phyloP scores from a whole-genome alignment of 768 basidiomycete species.

The Auriscalpium vulgare region DNA sequence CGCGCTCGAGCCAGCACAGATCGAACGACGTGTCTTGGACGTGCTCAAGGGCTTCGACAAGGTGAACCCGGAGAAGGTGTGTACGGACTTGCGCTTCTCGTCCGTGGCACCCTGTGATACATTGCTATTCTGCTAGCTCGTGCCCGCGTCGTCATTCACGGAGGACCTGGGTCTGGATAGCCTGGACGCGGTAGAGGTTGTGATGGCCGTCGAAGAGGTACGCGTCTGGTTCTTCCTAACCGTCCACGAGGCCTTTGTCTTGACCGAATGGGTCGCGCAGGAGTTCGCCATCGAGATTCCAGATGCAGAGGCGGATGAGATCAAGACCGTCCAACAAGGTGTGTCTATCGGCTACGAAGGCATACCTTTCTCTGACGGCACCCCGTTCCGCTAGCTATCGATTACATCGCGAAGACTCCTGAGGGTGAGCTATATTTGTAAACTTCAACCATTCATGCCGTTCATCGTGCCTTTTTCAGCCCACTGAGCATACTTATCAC shows the following conservation, averaged over 20 bases:
- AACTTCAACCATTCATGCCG: not conserved
- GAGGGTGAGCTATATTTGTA: conserved; percentile 44
- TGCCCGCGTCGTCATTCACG: conserved; percentile 55
- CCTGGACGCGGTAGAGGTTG: conserved; percentile 93
- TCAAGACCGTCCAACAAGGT: conserved; percentile 75
- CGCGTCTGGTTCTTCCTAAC: not conserved
- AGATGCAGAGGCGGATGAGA: conserved; percentile 92
- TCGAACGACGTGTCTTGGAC: conserved; percentile 70
- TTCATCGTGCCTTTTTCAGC: not conserved
- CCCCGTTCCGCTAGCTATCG: conserved; percentile 56
- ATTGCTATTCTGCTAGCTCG: conserved; percentile 41
- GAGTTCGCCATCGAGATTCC: conserved; percentile 98
- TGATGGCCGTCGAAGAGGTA: conserved; percentile 98
- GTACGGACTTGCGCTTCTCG: conserved; percentile 3
- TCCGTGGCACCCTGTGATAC: not conserved
- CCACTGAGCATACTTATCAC: not conserved
- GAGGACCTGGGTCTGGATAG: conserved; percentile 90
- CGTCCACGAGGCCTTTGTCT: not conserved
- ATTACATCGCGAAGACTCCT: conserved; percentile 90
- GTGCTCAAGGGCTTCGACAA: conserved; percentile 88
- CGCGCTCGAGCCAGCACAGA: conserved; percentile 56
- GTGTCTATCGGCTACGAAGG: conserved; percentile 1
- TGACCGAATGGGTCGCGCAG: conserved; percentile 31
- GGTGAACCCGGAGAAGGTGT: conserved; percentile 68
- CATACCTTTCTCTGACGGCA: conserved; percentile 11